Conservation (phyloP, 352 stramenopile species). For the Aphanomyces euteiches region DNA sequence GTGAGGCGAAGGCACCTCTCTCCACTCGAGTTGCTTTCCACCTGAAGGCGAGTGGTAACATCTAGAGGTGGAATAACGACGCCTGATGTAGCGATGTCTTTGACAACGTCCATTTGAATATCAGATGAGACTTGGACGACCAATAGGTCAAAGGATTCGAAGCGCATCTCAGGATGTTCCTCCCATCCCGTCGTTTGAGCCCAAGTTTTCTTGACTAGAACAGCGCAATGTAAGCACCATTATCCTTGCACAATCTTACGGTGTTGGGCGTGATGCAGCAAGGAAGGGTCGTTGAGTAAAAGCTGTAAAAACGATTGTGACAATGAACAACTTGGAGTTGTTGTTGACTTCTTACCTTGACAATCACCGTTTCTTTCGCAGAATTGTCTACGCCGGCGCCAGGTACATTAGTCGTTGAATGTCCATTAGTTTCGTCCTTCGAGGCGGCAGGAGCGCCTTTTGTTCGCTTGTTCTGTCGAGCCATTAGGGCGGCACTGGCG, state of each 20-base stretch:
- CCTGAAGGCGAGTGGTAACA: slow-evolving; percentile 3
- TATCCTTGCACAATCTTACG: neutral
- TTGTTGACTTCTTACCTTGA: too few species aligned
- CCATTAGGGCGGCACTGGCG: neutral
- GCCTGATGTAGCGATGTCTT: neutral
- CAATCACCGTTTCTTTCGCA: neutral
- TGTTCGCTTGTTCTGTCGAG: slow-evolving; percentile 12
- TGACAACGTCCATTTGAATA: slow-evolving; percentile 5
- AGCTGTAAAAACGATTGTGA: neutral
- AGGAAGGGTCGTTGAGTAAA: neutral
- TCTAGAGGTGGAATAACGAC: neutral
- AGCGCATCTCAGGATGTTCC: neutral
- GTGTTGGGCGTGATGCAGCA: neutral
- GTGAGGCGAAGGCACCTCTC: slow-evolving; percentile 4
- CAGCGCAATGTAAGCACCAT: neutral
- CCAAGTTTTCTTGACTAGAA: slow-evolving; percentile 14
- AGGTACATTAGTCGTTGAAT: neutral
- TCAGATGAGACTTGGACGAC: neutral
- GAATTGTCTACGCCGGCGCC: neutral
- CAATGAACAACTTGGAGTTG: too few species aligned
- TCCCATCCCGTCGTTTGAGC: neutral
- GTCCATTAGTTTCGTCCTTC: neutral
- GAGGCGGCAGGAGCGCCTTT: neutral
- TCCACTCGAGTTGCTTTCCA: neutral
- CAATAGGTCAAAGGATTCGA: neutral